phyloP scores from a whole-genome alignment of 805 yeast species.

The Candida sphagnicola region DNA sequence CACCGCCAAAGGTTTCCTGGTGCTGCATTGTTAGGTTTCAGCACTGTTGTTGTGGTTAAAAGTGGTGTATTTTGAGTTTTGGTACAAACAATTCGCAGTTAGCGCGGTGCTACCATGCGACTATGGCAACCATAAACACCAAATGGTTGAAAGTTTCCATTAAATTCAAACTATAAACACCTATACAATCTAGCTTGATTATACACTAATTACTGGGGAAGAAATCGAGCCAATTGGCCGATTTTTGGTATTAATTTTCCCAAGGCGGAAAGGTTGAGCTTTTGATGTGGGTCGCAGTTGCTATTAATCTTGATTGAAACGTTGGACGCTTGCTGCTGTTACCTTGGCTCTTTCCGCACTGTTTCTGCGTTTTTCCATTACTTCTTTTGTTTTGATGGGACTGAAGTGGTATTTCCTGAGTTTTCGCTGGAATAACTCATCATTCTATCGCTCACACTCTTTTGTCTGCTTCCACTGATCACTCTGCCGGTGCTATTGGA shows the following conservation, averaged over 20 bases:
- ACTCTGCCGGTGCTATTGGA: slow-evolving; percentile 22
- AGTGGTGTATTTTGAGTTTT: too few species aligned
- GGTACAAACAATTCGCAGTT: background rate
- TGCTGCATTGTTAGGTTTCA: too few species aligned
- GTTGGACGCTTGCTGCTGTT: too few species aligned
- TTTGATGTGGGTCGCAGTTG: too few species aligned
- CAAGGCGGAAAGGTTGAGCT: too few species aligned
- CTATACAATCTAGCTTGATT: too few species aligned
- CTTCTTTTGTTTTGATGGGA: slow-evolving; percentile 32
- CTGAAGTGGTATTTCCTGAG: slow-evolving; percentile 33
- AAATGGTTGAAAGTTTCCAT: too few species aligned
- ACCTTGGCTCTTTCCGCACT: background rate
- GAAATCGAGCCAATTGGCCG: background rate
- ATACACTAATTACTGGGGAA: too few species aligned
- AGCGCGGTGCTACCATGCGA: background rate
- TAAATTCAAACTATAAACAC: too few species aligned
- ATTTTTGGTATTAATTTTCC: background rate
- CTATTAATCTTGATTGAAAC: too few species aligned
- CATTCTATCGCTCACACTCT: slow-evolving; percentile 25
- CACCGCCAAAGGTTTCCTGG: background rate
- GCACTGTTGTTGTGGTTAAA: too few species aligned
- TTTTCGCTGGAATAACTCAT: slow-evolving; percentile 41
- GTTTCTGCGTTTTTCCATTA: slow-evolving; percentile 5
- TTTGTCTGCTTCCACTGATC: slow-evolving; percentile 18
- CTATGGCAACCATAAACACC: too few species aligned